Conservation (phyloP, 176 grass and related monocot species). For the Calamus simplicifolius region DNA sequence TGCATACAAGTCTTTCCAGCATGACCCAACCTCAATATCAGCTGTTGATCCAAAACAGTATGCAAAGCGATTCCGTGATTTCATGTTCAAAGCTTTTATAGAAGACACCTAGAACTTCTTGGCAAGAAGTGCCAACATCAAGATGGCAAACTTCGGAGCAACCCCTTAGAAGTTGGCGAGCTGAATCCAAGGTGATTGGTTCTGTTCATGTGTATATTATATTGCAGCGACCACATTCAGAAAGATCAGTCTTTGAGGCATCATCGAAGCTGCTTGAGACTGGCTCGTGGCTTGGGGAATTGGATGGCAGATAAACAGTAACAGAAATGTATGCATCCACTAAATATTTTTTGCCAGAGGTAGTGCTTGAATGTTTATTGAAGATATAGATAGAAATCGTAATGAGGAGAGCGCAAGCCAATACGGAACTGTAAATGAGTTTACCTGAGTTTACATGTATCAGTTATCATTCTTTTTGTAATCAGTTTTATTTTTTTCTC, state of each 20-base stretch:
- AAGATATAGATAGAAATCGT: constrained; percentile 12
- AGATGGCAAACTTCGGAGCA: no score
- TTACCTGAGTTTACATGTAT: not conserved
- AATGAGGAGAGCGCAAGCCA: constrained; percentile 6
- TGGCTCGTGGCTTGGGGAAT: not conserved
- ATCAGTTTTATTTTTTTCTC: not conserved
- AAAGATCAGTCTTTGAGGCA: no score
- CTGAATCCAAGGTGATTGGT: no score
- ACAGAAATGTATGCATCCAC: constrained; percentile 3
- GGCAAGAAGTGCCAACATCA: no score
- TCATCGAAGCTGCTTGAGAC: not conserved
- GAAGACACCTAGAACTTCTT: constrained; percentile 13
- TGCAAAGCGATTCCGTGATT: constrained; percentile 33
- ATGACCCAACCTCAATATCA: constrained; percentile 38
- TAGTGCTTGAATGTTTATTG: not conserved
- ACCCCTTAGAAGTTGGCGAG: no score
- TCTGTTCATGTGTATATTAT: no score
- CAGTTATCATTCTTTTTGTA: constrained; percentile 6
- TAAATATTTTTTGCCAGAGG: constrained; percentile 7
- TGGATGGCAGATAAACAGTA: not conserved
- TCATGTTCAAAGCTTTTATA: constrained; percentile 34
- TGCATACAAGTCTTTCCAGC: constrained; percentile 41
- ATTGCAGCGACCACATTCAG: no score
- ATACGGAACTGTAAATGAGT: constrained; percentile 13
- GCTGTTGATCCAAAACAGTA: constrained; percentile 41